Conservation (phyloP, 305 asterid genomes). For the Caryopteris hybrid region DNA sequence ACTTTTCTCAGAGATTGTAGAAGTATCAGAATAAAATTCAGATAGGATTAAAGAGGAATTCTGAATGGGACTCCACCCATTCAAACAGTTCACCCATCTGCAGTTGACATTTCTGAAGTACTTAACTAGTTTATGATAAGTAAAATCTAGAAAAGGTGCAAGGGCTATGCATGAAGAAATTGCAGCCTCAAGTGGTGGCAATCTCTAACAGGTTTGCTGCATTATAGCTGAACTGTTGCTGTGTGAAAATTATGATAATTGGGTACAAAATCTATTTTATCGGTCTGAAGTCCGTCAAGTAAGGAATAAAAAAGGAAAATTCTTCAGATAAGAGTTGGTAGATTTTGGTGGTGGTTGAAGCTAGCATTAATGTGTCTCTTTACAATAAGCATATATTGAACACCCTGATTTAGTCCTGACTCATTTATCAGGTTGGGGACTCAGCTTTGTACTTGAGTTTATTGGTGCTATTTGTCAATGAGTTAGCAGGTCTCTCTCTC, state of each 20-base stretch:
- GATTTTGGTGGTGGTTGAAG: background rate
- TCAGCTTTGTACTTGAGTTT: conserved; percentile 91
- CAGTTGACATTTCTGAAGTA: background rate
- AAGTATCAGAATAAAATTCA: too few species aligned
- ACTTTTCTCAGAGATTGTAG: conserved; percentile 1
- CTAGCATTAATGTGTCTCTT: background rate
- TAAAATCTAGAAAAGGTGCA: background rate
- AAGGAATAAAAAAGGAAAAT: background rate
- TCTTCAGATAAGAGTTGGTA: background rate
- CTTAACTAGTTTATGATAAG: background rate
- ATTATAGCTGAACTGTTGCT: background rate
- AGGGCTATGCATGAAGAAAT: conserved; percentile 3
- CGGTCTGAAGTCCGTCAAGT: background rate
- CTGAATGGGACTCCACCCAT: too few species aligned
- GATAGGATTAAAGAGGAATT: too few species aligned
- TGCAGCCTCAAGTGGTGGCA: conserved; percentile 8
- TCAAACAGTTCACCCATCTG: too few species aligned
- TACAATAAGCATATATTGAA: background rate
- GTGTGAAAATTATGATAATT: background rate
- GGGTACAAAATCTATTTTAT: background rate
- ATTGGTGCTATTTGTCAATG: conserved; percentile 73
- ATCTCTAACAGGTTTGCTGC: background rate
- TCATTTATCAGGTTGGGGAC: conserved; percentile 75
- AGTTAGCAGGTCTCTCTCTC: conserved; percentile 60
- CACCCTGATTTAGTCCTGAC: conserved; percentile 16